These are phyloP conservation scores for Chlorociboria aeruginascens DNA, from an alignment of 495 filamentous ascomycete genomes.

Conservation along the genomic window DNA sequence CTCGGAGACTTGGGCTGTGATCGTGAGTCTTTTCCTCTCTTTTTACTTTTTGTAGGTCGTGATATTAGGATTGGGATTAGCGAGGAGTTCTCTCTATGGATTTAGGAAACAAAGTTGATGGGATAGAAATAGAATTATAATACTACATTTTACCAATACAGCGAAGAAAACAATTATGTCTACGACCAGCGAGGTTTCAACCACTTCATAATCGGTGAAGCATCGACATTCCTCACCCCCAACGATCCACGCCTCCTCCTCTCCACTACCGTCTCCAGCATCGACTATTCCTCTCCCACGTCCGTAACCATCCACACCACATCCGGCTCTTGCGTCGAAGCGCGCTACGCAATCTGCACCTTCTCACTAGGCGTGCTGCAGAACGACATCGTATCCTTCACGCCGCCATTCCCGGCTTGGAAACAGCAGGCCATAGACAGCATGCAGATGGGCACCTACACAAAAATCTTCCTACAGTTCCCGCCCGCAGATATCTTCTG, in stretches of 20 bases:
- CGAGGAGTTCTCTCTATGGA: no score
- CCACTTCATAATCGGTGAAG: slow-evolving; percentile 44
- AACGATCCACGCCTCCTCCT: slow-evolving; percentile 48
- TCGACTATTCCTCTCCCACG: slow-evolving; percentile 32
- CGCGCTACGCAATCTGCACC: slow-evolving; percentile 32
- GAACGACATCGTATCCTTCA: slow-evolving; percentile 47
- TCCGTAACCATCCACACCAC: slow-evolving; percentile 42
- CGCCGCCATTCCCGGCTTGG: slow-evolving; percentile 51
- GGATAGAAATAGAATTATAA: slow-evolving; percentile 16
- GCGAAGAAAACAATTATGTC: slow-evolving; percentile 53
- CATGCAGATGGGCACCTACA: slow-evolving; percentile 67
- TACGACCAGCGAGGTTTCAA: slow-evolving; percentile 59
- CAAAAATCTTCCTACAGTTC: slow-evolving; percentile 70
- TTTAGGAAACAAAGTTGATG: not conserved
- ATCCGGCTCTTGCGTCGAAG: slow-evolving; percentile 47
- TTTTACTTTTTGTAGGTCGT: no score
- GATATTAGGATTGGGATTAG: no score
- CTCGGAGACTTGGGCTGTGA: not conserved
- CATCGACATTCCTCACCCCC: slow-evolving; percentile 43
- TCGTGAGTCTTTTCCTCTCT: not conserved
- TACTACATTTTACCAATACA: slow-evolving; percentile 27
- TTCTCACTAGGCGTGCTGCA: slow-evolving; percentile 54
- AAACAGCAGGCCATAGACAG: slow-evolving; percentile 52
- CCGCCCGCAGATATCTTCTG: slow-evolving; percentile 49
- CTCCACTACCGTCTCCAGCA: slow-evolving; percentile 44